Evolutionary conservation across 352 stramenopile species (phyloP), one percentile per base, ranked within the genome.

Genomic region (Bremia lactucae): DNA sequence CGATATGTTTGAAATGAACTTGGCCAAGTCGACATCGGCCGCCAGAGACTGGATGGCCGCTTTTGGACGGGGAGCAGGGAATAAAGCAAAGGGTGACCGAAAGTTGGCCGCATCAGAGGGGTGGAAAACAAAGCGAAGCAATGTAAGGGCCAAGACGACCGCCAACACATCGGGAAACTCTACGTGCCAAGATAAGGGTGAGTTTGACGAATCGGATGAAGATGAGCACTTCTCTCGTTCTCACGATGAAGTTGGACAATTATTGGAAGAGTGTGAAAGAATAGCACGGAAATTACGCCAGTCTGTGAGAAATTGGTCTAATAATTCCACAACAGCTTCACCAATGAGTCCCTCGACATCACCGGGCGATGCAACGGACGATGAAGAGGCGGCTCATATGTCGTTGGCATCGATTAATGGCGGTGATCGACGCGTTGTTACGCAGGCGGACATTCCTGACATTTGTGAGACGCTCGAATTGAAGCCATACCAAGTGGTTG

Each of bases 401-500:
- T 78, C 72, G 14, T 43, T 87, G 25, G 58, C 62, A 2, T 60
- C 60, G 10, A 87, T 87, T 11, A 55, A 59, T 24, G 37, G 45
- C 4, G 57, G 29, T 1, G 55, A 64, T 48, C 46, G 48, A 34
- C 69, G 65, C 2, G 67, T 88, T 3, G 53, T 92, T 10, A 78
- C 72, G 1, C 70, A 88, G 38, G 36, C 58, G 5, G 74, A 92
- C 26, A 89, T 92, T 23, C 73, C 72, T 0, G 43, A 75, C 3
- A 71, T 92, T 19, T 78, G 62, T 14, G 50, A 80, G 45, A 80
- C 68, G 22, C 58, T 93, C 2, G 68, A 77, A 22, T 45, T 93
- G n/a, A 87, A 90, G 55, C 78, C 80, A 13, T 93, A 93, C 46
- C 80, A 93, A 53, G 59, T 85, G 2, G 80, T 90, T 18, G 80